These are phyloP conservation scores for Microsporum canis DNA, from an alignment of 2,329 filamentous ascomycete species.

Conservation along the genomic window DNA sequence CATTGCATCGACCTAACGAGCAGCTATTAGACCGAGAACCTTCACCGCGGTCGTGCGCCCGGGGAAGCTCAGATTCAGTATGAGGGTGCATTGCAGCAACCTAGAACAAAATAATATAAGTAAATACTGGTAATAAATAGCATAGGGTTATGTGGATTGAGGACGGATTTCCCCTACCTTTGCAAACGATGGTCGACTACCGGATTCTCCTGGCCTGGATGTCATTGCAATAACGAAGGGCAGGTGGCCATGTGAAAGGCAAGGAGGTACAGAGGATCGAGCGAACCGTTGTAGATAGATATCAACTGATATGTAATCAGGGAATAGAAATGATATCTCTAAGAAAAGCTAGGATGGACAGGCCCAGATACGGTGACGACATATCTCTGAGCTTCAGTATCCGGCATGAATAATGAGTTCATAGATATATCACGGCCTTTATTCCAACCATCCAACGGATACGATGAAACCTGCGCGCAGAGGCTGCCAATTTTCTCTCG, in stretches of 20 bases:
- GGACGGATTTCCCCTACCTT: constrained; percentile 44
- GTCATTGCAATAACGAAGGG: constrained; percentile 1
- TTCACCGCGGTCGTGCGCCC: constrained; percentile 14
- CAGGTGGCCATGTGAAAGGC: neutral
- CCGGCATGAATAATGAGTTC: constrained; percentile 29
- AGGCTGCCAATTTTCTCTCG: neutral
- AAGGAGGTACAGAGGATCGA: neutral
- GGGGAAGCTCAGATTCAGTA: constrained; percentile 19
- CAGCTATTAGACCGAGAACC: neutral
- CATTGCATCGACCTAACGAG: neutral
- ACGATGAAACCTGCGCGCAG: neutral
- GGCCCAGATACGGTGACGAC: constrained; percentile 34
- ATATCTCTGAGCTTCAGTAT: constrained; percentile 34
- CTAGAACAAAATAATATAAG: constrained; percentile 17
- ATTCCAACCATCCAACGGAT: neutral
- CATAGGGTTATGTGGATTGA: neutral
- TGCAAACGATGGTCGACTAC: constrained; percentile 54
- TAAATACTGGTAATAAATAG: no score
- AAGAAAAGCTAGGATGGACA: constrained; percentile 33
- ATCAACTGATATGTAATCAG: constrained; percentile 17
- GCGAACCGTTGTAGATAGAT: neutral
- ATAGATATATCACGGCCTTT: neutral
- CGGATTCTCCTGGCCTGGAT: constrained; percentile 8
- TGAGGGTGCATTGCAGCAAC: constrained; percentile 35
- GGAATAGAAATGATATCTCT: constrained; percentile 28